Conservation (phyloP, 495 filamentous ascomycete species). For the Neurospora sp. region DNA sequence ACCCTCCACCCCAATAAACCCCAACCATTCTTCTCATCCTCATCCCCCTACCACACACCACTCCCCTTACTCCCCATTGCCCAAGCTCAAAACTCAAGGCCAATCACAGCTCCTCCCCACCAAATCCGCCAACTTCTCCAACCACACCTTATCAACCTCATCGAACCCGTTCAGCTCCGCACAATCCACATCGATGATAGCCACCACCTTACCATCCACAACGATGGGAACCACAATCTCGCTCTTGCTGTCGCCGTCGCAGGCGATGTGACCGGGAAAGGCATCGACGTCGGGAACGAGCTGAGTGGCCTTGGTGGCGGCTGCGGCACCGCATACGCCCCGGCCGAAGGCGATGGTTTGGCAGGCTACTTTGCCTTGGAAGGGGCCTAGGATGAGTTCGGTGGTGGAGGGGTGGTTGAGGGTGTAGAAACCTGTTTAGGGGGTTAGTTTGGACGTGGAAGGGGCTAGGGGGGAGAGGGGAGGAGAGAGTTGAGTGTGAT, state of each 20-base stretch:
- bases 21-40: neutral
- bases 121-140: slow-evolving; percentile 62
- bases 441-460: neutral
- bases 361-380: slow-evolving; percentile 82
- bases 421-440: slow-evolving; percentile 61
- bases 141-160: slow-evolving; percentile 53
- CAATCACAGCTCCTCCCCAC: slow-evolving; percentile 65
- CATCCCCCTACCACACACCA: neutral
- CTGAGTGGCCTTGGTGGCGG: slow-evolving; percentile 50
- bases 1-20: neutral
- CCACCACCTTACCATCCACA: slow-evolving; percentile 48
- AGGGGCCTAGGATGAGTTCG: slow-evolving; percentile 72
- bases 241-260: slow-evolving; percentile 70
- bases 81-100: slow-evolving; percentile 28
- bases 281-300: slow-evolving; percentile 63
- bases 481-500: neutral
- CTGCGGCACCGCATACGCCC: slow-evolving; percentile 80
- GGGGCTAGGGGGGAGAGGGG: neutral
- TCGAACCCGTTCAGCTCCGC: slow-evolving; percentile 62
- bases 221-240: slow-evolving; percentile 88
- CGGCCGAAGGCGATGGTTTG: slow-evolving; percentile 71
- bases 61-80: neutral
- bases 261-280: slow-evolving; percentile 88
- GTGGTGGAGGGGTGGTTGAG: slow-evolving; percentile 43
- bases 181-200: slow-evolving; percentile 86